phyloP scores from a whole-genome alignment of 176 grass and related monocot species.

The Luzula sylvatica region DNA sequence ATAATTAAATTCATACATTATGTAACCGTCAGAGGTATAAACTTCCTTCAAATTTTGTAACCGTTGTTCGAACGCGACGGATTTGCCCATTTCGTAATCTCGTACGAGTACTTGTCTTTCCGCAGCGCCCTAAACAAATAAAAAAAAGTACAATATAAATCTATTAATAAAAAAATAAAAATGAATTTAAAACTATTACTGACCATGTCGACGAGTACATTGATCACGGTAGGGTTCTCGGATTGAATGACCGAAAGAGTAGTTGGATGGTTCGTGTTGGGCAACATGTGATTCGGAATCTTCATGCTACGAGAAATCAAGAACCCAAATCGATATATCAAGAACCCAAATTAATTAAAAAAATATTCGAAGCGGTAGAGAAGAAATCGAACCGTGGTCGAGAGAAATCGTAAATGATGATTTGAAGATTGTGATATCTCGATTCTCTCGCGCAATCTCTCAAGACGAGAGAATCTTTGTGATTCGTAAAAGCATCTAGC shows the following conservation, averaged over 20 bases:
- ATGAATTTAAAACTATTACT: constrained; percentile 7
- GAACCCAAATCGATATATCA: no score
- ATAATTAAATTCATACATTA: constrained; percentile 38
- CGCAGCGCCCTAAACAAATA: constrained; percentile 57
- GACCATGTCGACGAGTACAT: constrained; percentile 89
- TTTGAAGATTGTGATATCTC: constrained; percentile 46
- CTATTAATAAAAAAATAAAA: background rate
- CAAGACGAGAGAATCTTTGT: constrained; percentile 58
- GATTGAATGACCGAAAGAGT: constrained; percentile 55
- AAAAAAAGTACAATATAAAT: constrained; percentile 19
- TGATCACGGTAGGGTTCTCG: constrained; percentile 56
- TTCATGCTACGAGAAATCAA: constrained; percentile 30
- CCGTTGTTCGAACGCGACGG: constrained; percentile 66
- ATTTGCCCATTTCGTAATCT: constrained; percentile 62
- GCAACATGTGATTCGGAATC: constrained; percentile 46
- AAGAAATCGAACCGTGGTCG: constrained; percentile 35
- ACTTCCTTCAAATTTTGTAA: constrained; percentile 77
- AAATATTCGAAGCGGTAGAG: background rate
- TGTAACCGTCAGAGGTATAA: constrained; percentile 77
- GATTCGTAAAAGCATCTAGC: constrained; percentile 77
- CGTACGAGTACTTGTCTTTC: constrained; percentile 89
- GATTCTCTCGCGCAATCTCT: constrained; percentile 61
- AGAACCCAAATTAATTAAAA: background rate
- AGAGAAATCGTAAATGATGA: constrained; percentile 81
- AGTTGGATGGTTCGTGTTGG: constrained; percentile 59